These are phyloP conservation scores for Physaria fendleri DNA, from an alignment of 345 rosid species.

Conservation along the genomic window DNA sequence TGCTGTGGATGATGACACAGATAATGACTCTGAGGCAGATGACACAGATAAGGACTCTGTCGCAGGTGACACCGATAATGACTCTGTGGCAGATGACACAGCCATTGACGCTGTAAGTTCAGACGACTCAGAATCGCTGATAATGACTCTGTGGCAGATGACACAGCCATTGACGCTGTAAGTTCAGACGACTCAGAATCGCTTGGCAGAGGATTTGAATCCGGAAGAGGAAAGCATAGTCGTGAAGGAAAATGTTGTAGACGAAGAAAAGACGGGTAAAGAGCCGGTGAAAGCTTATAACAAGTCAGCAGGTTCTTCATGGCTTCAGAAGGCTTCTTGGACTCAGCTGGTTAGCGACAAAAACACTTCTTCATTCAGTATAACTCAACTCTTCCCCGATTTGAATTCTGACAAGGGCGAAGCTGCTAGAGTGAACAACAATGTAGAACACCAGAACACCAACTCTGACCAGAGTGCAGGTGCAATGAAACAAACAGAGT, in stretches of 20 bases:
- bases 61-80: slow-evolving; percentile 13
- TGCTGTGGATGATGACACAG: slow-evolving; percentile 5
- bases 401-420: slow-evolving; percentile 26
- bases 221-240: slow-evolving; percentile 6
- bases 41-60: too few species aligned
- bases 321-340: slow-evolving; percentile 85
- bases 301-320: slow-evolving; percentile 51
- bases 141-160: slow-evolving; percentile 8
- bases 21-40: slow-evolving; percentile 4
- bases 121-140: slow-evolving; percentile 18
- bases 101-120: not conserved
- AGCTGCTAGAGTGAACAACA: not conserved
- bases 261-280: slow-evolving; percentile 1
- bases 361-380: slow-evolving; percentile 48
- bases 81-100: slow-evolving; percentile 14
- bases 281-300: slow-evolving; percentile 15
- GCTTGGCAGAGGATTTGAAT: slow-evolving; percentile 9
- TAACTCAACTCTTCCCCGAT: slow-evolving; percentile 52
- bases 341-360: slow-evolving; percentile 57
- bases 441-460: slow-evolving; percentile 6
- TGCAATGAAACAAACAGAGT: slow-evolving; percentile 3
- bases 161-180: not conserved
- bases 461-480: slow-evolving; percentile 16
- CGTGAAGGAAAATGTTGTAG: slow-evolving; percentile 18
- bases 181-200: slow-evolving; percentile 15